Conservation (phyloP, 208 protist genomes). For the Naegleria lovaniensis region DNA sequence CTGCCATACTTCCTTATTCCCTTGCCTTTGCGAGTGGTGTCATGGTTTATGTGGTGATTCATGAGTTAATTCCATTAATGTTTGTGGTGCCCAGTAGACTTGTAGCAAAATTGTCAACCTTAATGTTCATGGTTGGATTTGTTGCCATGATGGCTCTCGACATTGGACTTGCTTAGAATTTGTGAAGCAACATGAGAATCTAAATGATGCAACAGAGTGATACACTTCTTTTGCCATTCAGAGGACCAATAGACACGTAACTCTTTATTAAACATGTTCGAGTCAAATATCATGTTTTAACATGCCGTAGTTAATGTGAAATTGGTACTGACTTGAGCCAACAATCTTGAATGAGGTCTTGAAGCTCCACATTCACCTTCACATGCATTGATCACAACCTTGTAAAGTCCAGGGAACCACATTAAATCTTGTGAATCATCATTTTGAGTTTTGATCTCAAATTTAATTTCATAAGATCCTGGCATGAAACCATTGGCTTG, state of each 20-base stretch:
- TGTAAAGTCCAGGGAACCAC: conserved; percentile 41
- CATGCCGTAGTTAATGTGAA: not conserved
- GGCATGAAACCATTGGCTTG: conserved; percentile 4
- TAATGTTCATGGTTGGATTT: not conserved
- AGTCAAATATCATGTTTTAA: too few species aligned
- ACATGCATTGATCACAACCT: conserved; percentile 38
- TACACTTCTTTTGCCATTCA: too few species aligned
- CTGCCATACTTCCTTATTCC: not conserved
- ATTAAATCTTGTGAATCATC: conserved; percentile 22
- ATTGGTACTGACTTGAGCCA: not conserved
- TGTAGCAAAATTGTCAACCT: not conserved
- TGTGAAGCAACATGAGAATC: too few species aligned
- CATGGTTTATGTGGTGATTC: not conserved
- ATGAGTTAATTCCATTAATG: not conserved
- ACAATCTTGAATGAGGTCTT: conserved; percentile 37
- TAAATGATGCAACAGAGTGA: too few species aligned
- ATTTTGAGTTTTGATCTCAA: conserved; percentile 31
- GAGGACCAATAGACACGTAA: too few species aligned
- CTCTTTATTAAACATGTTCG: too few species aligned
- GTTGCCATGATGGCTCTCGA: not conserved
- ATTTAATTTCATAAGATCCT: conserved; percentile 35
- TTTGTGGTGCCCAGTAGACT: not conserved
- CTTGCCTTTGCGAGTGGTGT: not conserved
- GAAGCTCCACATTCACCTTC: conserved; percentile 42
- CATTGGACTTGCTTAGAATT: not conserved